Evolutionary conservation across 2,329 filamentous ascomycete genomes (phyloP).

Genomic region (Diaporthe sp.): DNA sequence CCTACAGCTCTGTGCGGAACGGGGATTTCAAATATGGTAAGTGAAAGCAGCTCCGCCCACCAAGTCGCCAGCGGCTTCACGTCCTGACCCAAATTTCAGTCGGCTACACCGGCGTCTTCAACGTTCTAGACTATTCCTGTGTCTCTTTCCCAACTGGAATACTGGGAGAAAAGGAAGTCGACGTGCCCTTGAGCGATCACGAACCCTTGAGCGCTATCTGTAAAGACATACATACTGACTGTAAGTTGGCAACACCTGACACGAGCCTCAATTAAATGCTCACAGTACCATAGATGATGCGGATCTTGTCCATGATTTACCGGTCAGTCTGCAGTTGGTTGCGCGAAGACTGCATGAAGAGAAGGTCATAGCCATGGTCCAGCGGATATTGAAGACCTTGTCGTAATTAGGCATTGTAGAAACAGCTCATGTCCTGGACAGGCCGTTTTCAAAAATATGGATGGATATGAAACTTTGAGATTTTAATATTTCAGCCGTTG

Average conservation of each 20-base stretch:
- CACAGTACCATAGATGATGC: constrained; percentile 53
- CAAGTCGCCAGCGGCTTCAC: not conserved
- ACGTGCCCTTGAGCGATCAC: constrained; percentile 50
- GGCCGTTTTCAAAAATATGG: too few relatives aligned
- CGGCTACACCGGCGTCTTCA: constrained; percentile 65
- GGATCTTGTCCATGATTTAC: constrained; percentile 56
- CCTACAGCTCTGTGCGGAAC: constrained; percentile 59
- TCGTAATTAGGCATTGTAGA: not conserved
- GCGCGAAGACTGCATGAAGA: constrained; percentile 58
- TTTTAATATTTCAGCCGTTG: not conserved
- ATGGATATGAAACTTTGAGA: not conserved
- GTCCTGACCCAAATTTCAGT: constrained; percentile 46
- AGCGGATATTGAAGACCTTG: constrained; percentile 43
- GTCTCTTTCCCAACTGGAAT: constrained; percentile 63
- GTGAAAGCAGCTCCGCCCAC: constrained; percentile 34
- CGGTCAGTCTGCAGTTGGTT: constrained; percentile 58
- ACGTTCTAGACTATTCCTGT: constrained; percentile 63
- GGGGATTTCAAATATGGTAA: constrained; percentile 60
- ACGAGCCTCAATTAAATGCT: not conserved
- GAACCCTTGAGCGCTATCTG: constrained; percentile 55
- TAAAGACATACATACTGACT: constrained; percentile 56
- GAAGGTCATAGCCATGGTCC: constrained; percentile 54
- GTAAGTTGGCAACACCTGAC: constrained; percentile 51
- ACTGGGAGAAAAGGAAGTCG: constrained; percentile 56
- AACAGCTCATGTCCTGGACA: too few relatives aligned